Conservation (phyloP, 1,284 basidiomycete genomes). For the Boletus nobilissimus region DNA sequence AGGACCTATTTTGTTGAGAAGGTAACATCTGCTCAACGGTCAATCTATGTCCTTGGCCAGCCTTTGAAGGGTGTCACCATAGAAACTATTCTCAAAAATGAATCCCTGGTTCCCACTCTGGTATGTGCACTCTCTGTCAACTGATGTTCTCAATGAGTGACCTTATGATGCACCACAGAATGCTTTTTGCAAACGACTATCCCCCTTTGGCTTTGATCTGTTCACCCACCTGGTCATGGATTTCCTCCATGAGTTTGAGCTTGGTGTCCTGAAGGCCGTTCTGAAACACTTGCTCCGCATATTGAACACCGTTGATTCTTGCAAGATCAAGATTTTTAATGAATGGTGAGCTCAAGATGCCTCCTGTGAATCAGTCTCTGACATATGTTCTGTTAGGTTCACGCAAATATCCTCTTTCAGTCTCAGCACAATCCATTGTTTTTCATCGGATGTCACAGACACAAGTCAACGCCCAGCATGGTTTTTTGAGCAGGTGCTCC, state of each 20-base stretch:
- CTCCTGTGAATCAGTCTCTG: not conserved
- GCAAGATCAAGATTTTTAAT: slow-evolving; percentile 3
- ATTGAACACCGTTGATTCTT: slow-evolving; percentile 10
- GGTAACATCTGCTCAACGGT: not conserved
- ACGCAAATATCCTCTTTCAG: not conserved
- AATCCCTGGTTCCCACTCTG: too few relatives aligned
- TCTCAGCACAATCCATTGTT: slow-evolving; percentile 2
- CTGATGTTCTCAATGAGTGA: too few relatives aligned
- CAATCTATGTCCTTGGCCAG: not conserved
- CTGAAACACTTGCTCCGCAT: not conserved
- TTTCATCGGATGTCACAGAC: slow-evolving; percentile 4
- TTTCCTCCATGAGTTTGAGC: too few relatives aligned
- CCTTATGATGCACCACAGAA: too few relatives aligned
- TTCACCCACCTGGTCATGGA: too few relatives aligned
- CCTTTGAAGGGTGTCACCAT: not conserved
- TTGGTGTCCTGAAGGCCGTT: too few relatives aligned
- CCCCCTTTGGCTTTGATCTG: too few relatives aligned
- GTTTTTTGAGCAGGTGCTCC: slow-evolving; percentile 5
- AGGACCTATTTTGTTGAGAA: not conserved
- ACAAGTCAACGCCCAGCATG: not conserved
- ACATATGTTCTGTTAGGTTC: not conserved
- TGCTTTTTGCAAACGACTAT: too few relatives aligned
- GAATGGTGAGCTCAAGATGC: not conserved
- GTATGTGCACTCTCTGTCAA: too few relatives aligned
- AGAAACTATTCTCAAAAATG: not conserved